Percentiles rank a stretch among this genome's conserved stretches.
These are phyloP conservation scores for Heracleum sosnowskyi DNA, from an alignment of 129 eudicot species.

Conservation along the genomic window DNA sequence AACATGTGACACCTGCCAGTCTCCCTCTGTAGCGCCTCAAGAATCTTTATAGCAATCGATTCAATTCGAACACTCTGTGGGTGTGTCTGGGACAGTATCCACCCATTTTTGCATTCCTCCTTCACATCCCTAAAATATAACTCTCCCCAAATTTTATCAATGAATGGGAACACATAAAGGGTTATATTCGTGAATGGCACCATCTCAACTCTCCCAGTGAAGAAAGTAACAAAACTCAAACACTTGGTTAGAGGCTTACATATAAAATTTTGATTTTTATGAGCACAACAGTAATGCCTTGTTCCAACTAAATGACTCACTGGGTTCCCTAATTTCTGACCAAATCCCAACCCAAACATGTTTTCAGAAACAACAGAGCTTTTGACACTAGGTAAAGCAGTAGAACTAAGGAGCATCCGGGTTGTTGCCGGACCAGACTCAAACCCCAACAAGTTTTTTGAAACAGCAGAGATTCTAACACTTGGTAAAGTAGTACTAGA, in stretches of 20 bases:
- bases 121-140: neutral
- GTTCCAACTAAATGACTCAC: neutral
- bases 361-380: neutral
- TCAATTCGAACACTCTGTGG: neutral
- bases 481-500: neutral
- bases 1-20: neutral
- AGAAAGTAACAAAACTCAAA: neutral
- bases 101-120: neutral
- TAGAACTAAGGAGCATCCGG: too few species aligned
- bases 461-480: neutral
- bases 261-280: too few species aligned
- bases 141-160: constrained; percentile 3
- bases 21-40: neutral
- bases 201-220: neutral
- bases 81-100: neutral
- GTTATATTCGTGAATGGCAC: neutral
- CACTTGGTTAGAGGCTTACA: neutral
- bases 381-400: neutral
- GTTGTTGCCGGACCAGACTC: neutral
- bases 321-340: neutral
- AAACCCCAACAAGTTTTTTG: neutral
- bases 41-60: neutral
- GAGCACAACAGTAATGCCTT: neutral
- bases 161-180: neutral
- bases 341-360: neutral